Conservation (phyloP, 225 moss, liverwort and hornwort genomes). For the Takakia lepidozioides region DNA sequence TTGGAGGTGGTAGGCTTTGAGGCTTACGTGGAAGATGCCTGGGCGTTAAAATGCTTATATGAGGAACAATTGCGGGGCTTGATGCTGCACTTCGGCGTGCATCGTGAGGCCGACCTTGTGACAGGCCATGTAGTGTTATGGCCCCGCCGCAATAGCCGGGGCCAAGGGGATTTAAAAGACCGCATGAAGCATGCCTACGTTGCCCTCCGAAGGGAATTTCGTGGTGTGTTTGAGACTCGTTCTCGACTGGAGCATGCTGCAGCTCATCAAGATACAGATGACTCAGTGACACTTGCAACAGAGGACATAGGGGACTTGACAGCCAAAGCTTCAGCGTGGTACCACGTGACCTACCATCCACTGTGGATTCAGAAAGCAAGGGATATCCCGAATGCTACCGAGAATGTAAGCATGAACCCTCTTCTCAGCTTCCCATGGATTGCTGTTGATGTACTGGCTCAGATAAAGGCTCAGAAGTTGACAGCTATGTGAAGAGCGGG, state of each 20-base stretch:
- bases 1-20: slow-evolving; percentile 65
- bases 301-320: slow-evolving; percentile 10
- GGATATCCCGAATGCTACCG: slow-evolving; percentile 17
- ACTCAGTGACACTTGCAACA: background rate
- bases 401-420: slow-evolving; percentile 14
- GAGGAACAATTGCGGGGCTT: slow-evolving; percentile 56
- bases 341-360: slow-evolving; percentile 69
- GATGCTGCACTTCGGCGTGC: slow-evolving; percentile 62
- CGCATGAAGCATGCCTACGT: slow-evolving; percentile 38
- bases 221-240: slow-evolving; percentile 15
- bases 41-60: slow-evolving; percentile 47
- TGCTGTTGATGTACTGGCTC: slow-evolving; percentile 26
- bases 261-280: background rate
- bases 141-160: slow-evolving; percentile 14
- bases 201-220: slow-evolving; percentile 49
- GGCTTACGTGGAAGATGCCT: slow-evolving; percentile 48
- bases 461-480: slow-evolving; percentile 24
- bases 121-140: slow-evolving; percentile 38
- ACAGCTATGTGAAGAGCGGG: slow-evolving; percentile 1
- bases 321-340: slow-evolving; percentile 76
- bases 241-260: slow-evolving; percentile 3
- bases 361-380: slow-evolving; percentile 40
- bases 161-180: slow-evolving; percentile 40
- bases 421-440: slow-evolving; percentile 59
- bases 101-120: slow-evolving; percentile 59